Evolutionary conservation across 2,329 filamentous ascomycete genomes (phyloP).

Genomic region (Hymenoscyphus repandus): DNA sequence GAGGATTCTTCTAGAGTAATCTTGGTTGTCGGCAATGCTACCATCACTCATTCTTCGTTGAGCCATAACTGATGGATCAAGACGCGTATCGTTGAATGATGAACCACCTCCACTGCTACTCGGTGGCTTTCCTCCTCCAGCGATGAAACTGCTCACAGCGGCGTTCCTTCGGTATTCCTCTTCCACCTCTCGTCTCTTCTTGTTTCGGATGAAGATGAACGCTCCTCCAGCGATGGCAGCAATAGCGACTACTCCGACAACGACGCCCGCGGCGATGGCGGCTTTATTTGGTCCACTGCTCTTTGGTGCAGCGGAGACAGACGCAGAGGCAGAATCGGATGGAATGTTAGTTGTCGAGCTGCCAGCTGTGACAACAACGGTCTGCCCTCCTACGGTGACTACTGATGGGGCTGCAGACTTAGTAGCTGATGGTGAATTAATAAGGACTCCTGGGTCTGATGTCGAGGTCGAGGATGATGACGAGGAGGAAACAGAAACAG

Average conservation of each 20-base stretch:
- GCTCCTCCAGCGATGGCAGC: conserved; percentile 60
- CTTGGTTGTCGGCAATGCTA: conserved; percentile 94
- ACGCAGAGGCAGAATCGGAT: conserved; percentile 5
- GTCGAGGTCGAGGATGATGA: conserved; percentile 6
- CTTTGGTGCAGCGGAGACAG: conserved; percentile 3
- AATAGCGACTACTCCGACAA: conserved; percentile 72
- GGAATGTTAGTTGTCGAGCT: conserved; percentile 8
- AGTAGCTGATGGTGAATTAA: conserved; percentile 13
- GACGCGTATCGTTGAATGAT: conserved; percentile 74
- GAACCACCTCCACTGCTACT: conserved; percentile 51
- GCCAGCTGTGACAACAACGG: conserved; percentile 27
- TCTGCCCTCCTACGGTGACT: conserved; percentile 28
- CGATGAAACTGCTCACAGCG: conserved; percentile 72
- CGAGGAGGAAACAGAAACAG: conserved; percentile 9
- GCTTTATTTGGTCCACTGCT: conserved; percentile 43
- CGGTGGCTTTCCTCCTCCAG: conserved; percentile 56
- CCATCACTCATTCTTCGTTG: conserved; percentile 84
- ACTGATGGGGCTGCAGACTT: conserved; percentile 21
- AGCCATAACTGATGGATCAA: conserved; percentile 78
- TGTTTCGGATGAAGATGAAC: conserved; percentile 71
- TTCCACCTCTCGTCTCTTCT: conserved; percentile 71
- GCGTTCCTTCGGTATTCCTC: conserved; percentile 80
- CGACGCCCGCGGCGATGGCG: conserved; percentile 81
- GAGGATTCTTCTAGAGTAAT: conserved; percentile 93
- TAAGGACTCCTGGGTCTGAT: conserved; percentile 7